A percentile compares a stretch with the other conserved stretches of the same genome.
Conservation (phyloP, 345 rosid species). For the Psidium friedrichsthalianum region DNA sequence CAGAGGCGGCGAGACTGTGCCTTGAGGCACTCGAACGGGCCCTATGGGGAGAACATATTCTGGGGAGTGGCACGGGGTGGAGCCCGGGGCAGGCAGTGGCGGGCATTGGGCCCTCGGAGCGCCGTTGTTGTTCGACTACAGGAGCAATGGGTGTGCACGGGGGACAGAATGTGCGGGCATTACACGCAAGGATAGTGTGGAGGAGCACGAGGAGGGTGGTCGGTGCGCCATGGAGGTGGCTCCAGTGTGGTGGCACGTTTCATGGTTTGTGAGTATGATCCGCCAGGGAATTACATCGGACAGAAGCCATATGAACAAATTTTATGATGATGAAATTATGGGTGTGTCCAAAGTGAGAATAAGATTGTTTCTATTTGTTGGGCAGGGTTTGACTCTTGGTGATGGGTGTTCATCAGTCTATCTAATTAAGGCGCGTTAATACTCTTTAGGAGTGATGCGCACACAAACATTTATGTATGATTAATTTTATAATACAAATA, state of each 20-base stretch:
- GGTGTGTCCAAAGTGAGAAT: not conserved
- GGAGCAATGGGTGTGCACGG: constrained; percentile 45
- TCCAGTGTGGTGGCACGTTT: constrained; percentile 50
- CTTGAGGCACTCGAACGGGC: constrained; percentile 63
- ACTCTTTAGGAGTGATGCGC: too few relatives aligned
- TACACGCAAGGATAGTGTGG: constrained; percentile 93
- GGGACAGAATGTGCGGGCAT: constrained; percentile 69
- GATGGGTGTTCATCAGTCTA: too few relatives aligned
- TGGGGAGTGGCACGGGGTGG: constrained; percentile 86
- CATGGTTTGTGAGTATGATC: constrained; percentile 89
- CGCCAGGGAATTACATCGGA: constrained; percentile 87
- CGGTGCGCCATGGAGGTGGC: constrained; percentile 58
- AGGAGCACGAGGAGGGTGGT: constrained; percentile 39
- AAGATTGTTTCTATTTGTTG: not conserved
- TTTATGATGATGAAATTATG: not conserved
- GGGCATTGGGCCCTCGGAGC: constrained; percentile 68
- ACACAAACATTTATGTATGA: too few relatives aligned
- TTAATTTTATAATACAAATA: too few relatives aligned
- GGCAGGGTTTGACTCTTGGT: not conserved
- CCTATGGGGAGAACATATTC: constrained; percentile 84
- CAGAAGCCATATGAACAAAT: constrained; percentile 61
- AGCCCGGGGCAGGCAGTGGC: constrained; percentile 51
- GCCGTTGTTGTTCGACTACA: constrained; percentile 32
- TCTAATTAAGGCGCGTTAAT: too few relatives aligned
- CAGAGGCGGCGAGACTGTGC: constrained; percentile 60